Conservation (phyloP, 2,329 filamentous ascomycete genomes). For the Trichoderma aggressivum region DNA sequence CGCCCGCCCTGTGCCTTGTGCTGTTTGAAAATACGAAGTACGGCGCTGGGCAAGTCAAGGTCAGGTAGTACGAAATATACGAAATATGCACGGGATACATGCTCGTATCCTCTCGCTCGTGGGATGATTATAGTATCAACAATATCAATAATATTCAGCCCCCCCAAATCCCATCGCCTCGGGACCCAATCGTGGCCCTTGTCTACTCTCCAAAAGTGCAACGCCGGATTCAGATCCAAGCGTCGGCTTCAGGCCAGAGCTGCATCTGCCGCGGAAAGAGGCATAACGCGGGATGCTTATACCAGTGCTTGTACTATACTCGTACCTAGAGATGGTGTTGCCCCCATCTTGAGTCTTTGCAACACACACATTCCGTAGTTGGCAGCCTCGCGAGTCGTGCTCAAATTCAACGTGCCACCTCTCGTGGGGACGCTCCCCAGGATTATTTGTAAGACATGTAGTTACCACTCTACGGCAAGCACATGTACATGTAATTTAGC, state of each 20-base stretch:
- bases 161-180: background rate
- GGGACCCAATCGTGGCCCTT: constrained; percentile 12
- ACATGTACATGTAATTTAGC: background rate
- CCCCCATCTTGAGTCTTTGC: background rate
- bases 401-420: background rate
- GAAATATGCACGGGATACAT: background rate
- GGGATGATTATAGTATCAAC: background rate
- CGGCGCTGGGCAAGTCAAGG: background rate
- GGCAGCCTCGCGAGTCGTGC: background rate
- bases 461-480: background rate
- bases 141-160: too few species aligned
- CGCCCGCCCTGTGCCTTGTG: background rate
- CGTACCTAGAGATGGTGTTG: background rate
- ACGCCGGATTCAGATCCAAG: background rate
- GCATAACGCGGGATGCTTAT: background rate
- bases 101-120: background rate
- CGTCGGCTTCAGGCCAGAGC: background rate
- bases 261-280: background rate
- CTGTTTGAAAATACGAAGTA: background rate
- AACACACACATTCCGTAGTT: background rate
- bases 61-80: background rate
- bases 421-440: background rate
- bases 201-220: constrained; percentile 6
- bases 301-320: background rate
- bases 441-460: background rate